Evolutionary conservation across 176 grass and related monocot genomes (phyloP), one percentile per base, ranked within the genome.

Genomic region (Guadua angustifolia): DNA sequence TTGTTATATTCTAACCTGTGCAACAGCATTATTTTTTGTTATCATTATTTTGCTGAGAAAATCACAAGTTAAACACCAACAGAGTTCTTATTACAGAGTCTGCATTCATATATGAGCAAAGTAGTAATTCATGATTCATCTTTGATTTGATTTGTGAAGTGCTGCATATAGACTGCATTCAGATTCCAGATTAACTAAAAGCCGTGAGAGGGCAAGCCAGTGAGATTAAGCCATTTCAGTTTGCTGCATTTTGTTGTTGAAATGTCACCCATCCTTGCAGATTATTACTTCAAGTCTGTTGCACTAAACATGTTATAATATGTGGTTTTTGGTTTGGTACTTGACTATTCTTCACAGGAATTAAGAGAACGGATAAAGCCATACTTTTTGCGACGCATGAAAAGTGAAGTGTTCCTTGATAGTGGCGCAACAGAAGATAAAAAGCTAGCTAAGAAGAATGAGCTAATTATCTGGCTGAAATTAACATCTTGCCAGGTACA

Each of bases 401-500:
- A 99, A 92, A 92, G 59, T 87, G 88, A 94, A 86, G 93, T 95
- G 33, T 95, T 95, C 36, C 52, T 67, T 65, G 73, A 90, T 85
- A 88, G 51, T 55, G 85, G 70, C 43, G 21, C 49, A 19, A 53
- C 78, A 49, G 85, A 80, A 57, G 90, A 78, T 69, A 88, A 85
- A 60, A 65, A 78, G 43, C 73, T 95, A 75, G 51, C 91, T 4
- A 92, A 94, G 69, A 95, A 99, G 79, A 90, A 87, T 52, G 91
- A 99, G 69, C 55, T 98, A 58, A 98, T 94, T 89, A 77, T 95
- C 80, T 98, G 95, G 95, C 70, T 98, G 29, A 95, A 95, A 87
- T 72, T 98, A 84, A 88, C 93, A 83, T 12, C 85, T 80, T 85
- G 85, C 67, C 93, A 98, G 91, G 95, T 98, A 83, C 84, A 29